A percentile compares a stretch with the other conserved stretches of the same genome.
Evolutionary conservation across 2,329 filamentous ascomycete genomes (phyloP).

Genomic region (Trichoderma lentiforme): DNA sequence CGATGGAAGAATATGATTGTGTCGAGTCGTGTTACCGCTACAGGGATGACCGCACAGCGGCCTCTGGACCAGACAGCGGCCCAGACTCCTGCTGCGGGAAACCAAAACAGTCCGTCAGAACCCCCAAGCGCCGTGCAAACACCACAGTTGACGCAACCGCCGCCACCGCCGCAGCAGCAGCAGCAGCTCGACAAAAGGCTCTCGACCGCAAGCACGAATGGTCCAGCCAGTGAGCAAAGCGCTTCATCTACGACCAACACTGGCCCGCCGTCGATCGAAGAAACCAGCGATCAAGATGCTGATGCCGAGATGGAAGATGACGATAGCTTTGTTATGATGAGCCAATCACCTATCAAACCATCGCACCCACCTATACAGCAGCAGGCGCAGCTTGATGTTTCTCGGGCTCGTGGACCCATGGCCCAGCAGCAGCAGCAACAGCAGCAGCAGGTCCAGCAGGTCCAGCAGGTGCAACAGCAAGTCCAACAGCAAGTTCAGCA

Average conservation of each 20-base stretch:
- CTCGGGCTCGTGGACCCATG: constrained; percentile 38
- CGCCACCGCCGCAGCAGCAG: background rate
- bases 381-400: constrained; percentile 43
- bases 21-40: constrained; percentile 43
- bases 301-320: constrained; percentile 58
- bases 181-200: constrained; percentile 27
- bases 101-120: constrained; percentile 25
- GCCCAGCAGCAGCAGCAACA: constrained; percentile 29
- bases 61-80: constrained; percentile 40
- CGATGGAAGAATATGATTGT: constrained; percentile 61
- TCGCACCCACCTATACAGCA: constrained; percentile 38
- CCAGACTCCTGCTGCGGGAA: constrained; percentile 22
- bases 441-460: constrained; percentile 17
- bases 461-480: constrained; percentile 24
- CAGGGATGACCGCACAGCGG: constrained; percentile 50
- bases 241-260: constrained; percentile 33
- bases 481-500: constrained; percentile 25
- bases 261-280: constrained; percentile 41
- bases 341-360: constrained; percentile 36
- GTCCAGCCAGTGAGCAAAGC: constrained; percentile 34
- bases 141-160: constrained; percentile 23
- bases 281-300: constrained; percentile 45
- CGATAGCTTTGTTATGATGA: constrained; percentile 52
- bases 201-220: constrained; percentile 37
- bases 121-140: constrained; percentile 26